Conservation (phyloP, 306 rosid species). For the Lagenaria siceraria region DNA sequence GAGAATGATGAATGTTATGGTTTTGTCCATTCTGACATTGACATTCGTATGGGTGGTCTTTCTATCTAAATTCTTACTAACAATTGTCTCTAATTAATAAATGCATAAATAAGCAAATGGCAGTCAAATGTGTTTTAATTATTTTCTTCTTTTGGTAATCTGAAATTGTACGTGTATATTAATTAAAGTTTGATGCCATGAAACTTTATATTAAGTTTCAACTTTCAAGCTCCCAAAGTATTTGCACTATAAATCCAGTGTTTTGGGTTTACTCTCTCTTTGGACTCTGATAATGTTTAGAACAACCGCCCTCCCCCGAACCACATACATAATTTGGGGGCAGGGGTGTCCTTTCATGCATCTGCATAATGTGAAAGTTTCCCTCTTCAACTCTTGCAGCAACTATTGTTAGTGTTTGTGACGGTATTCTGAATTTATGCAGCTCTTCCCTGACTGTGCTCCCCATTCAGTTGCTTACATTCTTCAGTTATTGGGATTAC, state of each 20-base stretch:
- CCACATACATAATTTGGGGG: no score
- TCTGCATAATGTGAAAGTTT: not conserved
- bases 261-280: not conserved
- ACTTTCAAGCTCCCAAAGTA: no score
- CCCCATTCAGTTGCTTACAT: slow-evolving; percentile 76
- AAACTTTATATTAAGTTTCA: no score
- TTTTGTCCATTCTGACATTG: not conserved
- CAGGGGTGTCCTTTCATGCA: not conserved
- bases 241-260: not conserved
- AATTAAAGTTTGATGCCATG: no score
- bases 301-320: no score
- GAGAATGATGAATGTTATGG: not conserved
- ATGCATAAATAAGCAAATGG: not conserved
- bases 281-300: no score
- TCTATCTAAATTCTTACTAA: not conserved
- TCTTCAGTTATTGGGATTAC: slow-evolving; percentile 55
- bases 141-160: not conserved
- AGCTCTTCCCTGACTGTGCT: slow-evolving; percentile 94
- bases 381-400: not conserved
- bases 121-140: not conserved
- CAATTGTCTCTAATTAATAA: not conserved
- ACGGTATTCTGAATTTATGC: slow-evolving; percentile 18
- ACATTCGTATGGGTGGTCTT: not conserved
- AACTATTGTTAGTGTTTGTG: not conserved
- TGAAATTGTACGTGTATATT: not conserved